Percentiles rank a stretch among this genome's conserved stretches.
Conservation (phyloP, 768 basidiomycete species). For the Obba rivulosa region DNA sequence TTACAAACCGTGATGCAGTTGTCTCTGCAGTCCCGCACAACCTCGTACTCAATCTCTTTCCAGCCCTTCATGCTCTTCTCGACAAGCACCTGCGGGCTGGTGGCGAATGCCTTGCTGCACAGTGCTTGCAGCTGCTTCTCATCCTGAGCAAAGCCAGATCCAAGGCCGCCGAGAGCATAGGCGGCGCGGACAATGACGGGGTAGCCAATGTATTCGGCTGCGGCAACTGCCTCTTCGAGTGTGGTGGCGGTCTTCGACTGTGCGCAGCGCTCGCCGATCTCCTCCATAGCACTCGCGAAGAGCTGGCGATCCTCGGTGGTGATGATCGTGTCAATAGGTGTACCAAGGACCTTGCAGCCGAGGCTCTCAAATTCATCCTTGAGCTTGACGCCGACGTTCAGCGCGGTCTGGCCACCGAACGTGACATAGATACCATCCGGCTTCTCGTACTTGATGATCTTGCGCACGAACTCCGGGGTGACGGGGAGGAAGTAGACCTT, state of each 20-base stretch:
- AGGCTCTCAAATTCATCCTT: conserved; percentile 92
- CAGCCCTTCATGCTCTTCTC: conserved; percentile 99
- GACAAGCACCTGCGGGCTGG: conserved; percentile 96
- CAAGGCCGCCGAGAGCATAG: conserved; percentile 93
- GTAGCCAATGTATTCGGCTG: conserved; percentile 83
- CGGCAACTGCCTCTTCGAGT: conserved; percentile 73
- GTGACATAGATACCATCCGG: conserved; percentile 99
- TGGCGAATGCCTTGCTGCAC: conserved; percentile 94
- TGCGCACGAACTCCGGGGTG: conserved; percentile 94
- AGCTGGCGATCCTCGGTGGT: conserved; percentile 94
- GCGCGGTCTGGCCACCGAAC: conserved; percentile 96
- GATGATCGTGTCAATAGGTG: conserved; percentile 96
- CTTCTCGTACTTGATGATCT: conserved; percentile 98
- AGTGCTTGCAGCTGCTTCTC: conserved; percentile 84
- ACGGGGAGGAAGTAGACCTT: conserved; percentile 99
- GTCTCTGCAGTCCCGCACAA: conserved; percentile 94
- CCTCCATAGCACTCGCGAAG: conserved; percentile 90
- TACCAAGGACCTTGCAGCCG: conserved; percentile 92
- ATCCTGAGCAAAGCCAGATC: conserved; percentile 94
- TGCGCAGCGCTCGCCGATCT: conserved; percentile 94
- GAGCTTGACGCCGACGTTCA: conserved; percentile 95
- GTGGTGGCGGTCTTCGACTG: conserved; percentile 87
- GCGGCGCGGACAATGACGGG: conserved; percentile 97
- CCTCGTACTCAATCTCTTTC: conserved; percentile 99
- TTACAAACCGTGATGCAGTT: conserved; percentile 99